These are phyloP conservation scores for Petunia axillaris DNA, from an alignment of 257 asterid species.

Conservation along the genomic window DNA sequence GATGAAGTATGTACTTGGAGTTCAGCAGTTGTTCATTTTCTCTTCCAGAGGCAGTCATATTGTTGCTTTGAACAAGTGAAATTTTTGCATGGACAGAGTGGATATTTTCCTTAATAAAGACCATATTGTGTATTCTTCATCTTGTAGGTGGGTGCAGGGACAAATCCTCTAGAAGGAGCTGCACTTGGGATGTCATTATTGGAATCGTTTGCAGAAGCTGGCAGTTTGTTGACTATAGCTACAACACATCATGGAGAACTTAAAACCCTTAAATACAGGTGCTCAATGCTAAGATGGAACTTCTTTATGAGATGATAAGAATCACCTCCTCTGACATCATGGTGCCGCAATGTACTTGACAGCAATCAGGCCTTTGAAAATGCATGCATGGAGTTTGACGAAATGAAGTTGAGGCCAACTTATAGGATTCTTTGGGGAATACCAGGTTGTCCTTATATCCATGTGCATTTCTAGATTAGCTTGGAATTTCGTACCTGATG, in stretches of 20 bases:
- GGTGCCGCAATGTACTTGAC: constrained; percentile 40
- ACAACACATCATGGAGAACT: constrained; percentile 99
- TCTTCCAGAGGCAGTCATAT: constrained; percentile 9
- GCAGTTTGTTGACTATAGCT: constrained; percentile 80
- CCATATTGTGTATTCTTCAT: constrained; percentile 18
- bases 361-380: constrained; percentile 86
- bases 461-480: constrained; percentile 23
- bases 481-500: background rate
- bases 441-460: constrained; percentile 65
- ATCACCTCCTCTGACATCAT: constrained; percentile 33
- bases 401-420: constrained; percentile 88
- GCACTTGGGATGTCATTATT: constrained; percentile 94
- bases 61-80: constrained; percentile 17
- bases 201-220: constrained; percentile 87
- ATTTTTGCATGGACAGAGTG: background rate
- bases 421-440: constrained; percentile 98
- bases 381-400: constrained; percentile 99
- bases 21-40: constrained; percentile 21
- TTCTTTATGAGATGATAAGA: constrained; percentile 23
- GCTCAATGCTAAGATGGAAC: constrained; percentile 32
- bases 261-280: constrained; percentile 97
- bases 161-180: constrained; percentile 98
- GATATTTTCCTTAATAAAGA: constrained; percentile 19
- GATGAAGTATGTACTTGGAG: constrained; percentile 71
- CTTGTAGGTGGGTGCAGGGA: constrained; percentile 95